phyloP scores from a whole-genome alignment of 192 early-diverging fungal species.

The Gamsiella multidivaricata region DNA sequence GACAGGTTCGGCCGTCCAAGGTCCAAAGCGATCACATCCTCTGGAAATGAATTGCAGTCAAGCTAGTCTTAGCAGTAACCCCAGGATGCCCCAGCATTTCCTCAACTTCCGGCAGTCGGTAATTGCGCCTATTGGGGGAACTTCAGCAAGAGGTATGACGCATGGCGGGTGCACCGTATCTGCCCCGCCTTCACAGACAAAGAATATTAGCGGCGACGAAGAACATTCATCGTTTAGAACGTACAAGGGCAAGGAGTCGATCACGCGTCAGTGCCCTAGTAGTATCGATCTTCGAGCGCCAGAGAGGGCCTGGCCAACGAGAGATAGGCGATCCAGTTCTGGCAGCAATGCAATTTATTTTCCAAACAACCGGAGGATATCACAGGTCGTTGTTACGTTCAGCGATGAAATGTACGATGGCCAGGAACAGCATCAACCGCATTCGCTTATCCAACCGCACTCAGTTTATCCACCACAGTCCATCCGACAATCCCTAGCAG shows the following conservation, averaged over 20 bases:
- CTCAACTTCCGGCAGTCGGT: constrained; percentile 42
- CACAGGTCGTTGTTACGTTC: constrained; percentile 37
- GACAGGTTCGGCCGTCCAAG: constrained; percentile 16
- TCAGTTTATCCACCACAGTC: not conserved
- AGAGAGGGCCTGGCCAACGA: constrained; percentile 3
- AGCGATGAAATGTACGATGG: constrained; percentile 1
- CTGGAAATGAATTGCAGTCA: constrained; percentile 10
- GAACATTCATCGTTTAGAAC: not conserved
- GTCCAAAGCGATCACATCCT: constrained; percentile 17
- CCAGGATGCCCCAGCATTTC: constrained; percentile 22
- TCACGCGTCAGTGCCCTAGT: not conserved
- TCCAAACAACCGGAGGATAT: constrained; percentile 21
- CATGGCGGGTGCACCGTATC: not conserved
- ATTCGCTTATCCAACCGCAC: not conserved
- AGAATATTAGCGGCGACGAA: not conserved
- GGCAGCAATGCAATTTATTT: constrained; percentile 17
- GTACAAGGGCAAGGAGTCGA: constrained; percentile 11
- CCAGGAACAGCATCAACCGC: too few relatives aligned
- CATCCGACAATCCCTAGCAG: not conserved
- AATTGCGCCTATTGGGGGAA: constrained; percentile 21
- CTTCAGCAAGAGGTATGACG: not conserved
- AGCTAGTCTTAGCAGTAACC: not conserved
- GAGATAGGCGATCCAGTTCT: constrained; percentile 5
- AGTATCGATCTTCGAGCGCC: not conserved
- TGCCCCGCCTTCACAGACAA: not conserved